Conservation (phyloP, 495 filamentous ascomycete species). For the Aspergillus campestris region DNA sequence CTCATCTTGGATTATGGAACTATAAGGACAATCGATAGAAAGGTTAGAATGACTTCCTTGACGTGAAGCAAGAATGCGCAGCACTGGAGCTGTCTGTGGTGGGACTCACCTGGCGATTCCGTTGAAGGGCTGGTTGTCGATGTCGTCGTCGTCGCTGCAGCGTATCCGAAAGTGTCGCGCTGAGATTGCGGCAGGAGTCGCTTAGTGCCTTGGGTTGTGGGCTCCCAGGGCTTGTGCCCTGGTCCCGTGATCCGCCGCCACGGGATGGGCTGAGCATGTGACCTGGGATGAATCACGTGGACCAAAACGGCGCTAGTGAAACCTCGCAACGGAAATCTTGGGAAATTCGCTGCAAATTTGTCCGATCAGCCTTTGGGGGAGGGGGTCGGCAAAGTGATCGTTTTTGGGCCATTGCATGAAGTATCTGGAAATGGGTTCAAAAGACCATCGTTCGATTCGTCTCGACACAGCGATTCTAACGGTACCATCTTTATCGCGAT, state of each 20-base stretch:
- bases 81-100: background rate
- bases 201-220: slow-evolving; percentile 34
- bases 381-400: no score
- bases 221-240: slow-evolving; percentile 27
- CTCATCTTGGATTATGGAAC: slow-evolving; percentile 60
- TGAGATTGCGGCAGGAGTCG: slow-evolving; percentile 27
- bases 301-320: no score
- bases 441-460: no score
- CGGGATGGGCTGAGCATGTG: background rate
- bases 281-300: no score
- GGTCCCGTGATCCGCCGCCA: slow-evolving; percentile 19
- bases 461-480: no score
- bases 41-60: slow-evolving; percentile 7
- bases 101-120: slow-evolving; percentile 41
- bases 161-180: slow-evolving; percentile 35
- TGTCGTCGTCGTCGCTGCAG: slow-evolving; percentile 38
- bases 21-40: slow-evolving; percentile 12
- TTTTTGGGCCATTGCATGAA: no score
- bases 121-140: slow-evolving; percentile 44
- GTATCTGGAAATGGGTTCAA: no score
- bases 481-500: no score
- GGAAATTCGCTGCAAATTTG: no score
- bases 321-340: no score
- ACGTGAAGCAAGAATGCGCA: no score
- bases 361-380: no score